Evolutionary conservation across 2,329 filamentous ascomycete species (phyloP), one percentile per base, ranked within the genome.

Genomic region (Gaeumannomyces tritici): DNA sequence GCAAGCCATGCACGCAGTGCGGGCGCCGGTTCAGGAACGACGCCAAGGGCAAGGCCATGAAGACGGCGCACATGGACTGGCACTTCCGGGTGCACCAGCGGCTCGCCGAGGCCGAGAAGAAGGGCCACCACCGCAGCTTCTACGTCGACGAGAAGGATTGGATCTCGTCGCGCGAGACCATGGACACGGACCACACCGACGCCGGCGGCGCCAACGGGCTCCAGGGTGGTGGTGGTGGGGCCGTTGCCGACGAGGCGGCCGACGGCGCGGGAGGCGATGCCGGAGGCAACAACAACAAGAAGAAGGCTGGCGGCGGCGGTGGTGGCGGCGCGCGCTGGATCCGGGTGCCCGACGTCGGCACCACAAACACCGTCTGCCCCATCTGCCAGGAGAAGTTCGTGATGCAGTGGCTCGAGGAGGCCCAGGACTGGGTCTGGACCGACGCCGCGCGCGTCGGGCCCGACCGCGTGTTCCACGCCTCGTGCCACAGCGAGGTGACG

Each of bases 301-400:
- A 73, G 31, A 73, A 33, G 57, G 26, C 58, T 31, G 61, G 29
- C 21, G 75, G 76, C 42, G 74, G 73, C 58, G 74, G 74, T 9
- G 29, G 29, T 9, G 29, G 29, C 29, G 9, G 31, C 31, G 31
- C 8, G 63, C 83, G 87, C 68, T 96, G 90, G 72, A 89, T 99
- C 15, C 85, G 87, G 2, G 93, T 95, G 1, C 95, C 93, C 0
- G 89, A 93, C 60, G 83, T 86, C 24, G 82, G 85, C 29, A 81
- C 89, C 29, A 84, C 88, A 63, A 93, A 91, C 71, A 89, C 85
- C 21, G 83, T 89, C 1, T 99, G 95, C 70, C 91, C 92, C 2
- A 96, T 99, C 68, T 98, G 95, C 73, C 93, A 96, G 73, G 95
- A 99, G 72, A 89, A 89, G 67, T 98, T 99, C 69, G 89, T 96